Percentiles rank a stretch among this genome's conserved stretches.
These are phyloP conservation scores for Lotmaria passim DNA, from an alignment of 208 protist species.

Conservation along the genomic window DNA sequence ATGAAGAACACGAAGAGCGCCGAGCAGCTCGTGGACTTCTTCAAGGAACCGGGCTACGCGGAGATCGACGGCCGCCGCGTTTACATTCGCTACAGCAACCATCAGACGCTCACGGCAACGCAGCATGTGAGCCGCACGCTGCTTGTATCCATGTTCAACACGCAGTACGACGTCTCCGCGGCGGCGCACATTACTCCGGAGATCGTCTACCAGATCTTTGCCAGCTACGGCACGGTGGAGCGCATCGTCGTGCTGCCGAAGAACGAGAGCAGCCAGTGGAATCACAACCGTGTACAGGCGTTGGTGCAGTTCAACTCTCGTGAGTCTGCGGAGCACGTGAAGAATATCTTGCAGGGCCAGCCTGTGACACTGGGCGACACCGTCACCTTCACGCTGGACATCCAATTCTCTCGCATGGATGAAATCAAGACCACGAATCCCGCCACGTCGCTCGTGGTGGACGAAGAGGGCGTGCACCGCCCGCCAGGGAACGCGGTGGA, in stretches of 20 bases:
- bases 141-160: conserved; percentile 94
- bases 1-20: conserved; percentile 90
- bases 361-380: conserved; percentile 89
- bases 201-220: conserved; percentile 93
- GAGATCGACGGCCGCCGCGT: conserved; percentile 92
- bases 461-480: conserved; percentile 72
- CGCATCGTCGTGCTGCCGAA: conserved; percentile 92
- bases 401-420: conserved; percentile 92
- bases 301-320: conserved; percentile 90
- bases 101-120: conserved; percentile 88
- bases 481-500: conserved; percentile 28
- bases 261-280: conserved; percentile 88
- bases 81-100: conserved; percentile 92
- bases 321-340: conserved; percentile 83
- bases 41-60: conserved; percentile 83
- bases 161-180: conserved; percentile 89
- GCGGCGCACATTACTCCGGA: conserved; percentile 86
- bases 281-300: conserved; percentile 92
- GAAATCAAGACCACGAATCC: conserved; percentile 91
- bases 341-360: conserved; percentile 91
- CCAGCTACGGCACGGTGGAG: conserved; percentile 85
- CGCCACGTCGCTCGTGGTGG: conserved; percentile 75
- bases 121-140: conserved; percentile 88
- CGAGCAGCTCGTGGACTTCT: conserved; percentile 91
- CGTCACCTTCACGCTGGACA: conserved; percentile 91